Base-by-base conservation (phyloP, 441 rosid species). In the Erodium trifolium region DNA sequence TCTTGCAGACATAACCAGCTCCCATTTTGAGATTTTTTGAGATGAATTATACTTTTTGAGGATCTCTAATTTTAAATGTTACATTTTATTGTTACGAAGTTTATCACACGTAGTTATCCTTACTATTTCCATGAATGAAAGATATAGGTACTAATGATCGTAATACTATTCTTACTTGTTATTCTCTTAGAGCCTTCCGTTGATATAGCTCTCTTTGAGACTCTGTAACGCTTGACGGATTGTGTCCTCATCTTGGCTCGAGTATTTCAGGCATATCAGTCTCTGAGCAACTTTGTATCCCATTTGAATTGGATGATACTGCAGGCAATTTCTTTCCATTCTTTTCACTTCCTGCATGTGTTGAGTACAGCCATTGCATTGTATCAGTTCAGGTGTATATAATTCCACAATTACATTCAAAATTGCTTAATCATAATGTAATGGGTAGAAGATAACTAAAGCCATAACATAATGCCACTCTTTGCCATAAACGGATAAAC, bases 261-360 rank as follows among this genome's bases (percentile, higher is more conserved):
- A 90, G 76, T 83, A 84, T 73, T 87, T 90, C 62, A 94, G 80
- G 87, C 97, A 88, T 68, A 88, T 66, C 59, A 90, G 77, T 69
- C 86, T 72, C 68, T 94, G 98, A 60, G 87, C 96, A 9, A 81
- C 84, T 7, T 71, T 75, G 74, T 88, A 88, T 43, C 75, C 72
- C 73, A 67, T 78, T 80, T 80, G 91, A 64, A 78, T 72, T 43
- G 82, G 78, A 12, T 80, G 81, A 68, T 85, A 74, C 23, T 73
- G 83, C 37, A 53, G 68, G 77, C 88, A 85, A 67, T 92, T 88
- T 13, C 73, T 83, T 71, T 92, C 91, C 88, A 89, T 89, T 73
- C 86, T 80, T 77, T 79, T 82, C 65, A 65, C 71, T 80, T 88
- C 92, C 98, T 92, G 84, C 45, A 71, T 1, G 13, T 47, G 2